phyloP scores from a whole-genome alignment of 2,329 filamentous ascomycete species.

The Calonectria leucothoes region DNA sequence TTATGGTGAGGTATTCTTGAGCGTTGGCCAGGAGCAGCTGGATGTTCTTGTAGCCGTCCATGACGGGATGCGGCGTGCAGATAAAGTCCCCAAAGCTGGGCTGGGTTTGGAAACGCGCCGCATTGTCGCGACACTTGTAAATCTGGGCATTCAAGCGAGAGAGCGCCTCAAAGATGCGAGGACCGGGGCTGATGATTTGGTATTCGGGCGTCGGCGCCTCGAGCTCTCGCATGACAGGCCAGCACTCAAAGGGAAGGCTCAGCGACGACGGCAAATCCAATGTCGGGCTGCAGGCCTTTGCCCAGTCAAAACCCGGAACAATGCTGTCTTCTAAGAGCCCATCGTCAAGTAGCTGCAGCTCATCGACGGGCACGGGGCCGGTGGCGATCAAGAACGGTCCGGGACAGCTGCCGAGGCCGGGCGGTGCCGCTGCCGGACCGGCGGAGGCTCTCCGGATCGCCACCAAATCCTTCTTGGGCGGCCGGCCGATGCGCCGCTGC shows the following conservation, averaged over 20 bases:
- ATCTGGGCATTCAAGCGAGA: conserved; percentile 39
- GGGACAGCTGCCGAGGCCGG: neutral
- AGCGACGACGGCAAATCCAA: conserved; percentile 24
- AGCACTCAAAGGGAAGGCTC: conserved; percentile 34
- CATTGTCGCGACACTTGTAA: conserved; percentile 28
- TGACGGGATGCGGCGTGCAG: conserved; percentile 17
- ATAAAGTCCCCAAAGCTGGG: conserved; percentile 28
- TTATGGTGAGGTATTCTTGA: conserved; percentile 42
- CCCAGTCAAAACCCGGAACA: conserved; percentile 19
- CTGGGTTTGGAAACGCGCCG: conserved; percentile 11
- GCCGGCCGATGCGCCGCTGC: conserved; percentile 47
- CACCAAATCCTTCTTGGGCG: conserved; percentile 35
- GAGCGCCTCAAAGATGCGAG: conserved; percentile 32
- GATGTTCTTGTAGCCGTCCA: conserved; percentile 35
- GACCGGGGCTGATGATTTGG: conserved; percentile 16
- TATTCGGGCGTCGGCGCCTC: conserved; percentile 19
- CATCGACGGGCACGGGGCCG: neutral
- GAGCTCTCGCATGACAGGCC: conserved; percentile 30
- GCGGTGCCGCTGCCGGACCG: neutral
- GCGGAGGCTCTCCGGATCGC: conserved; percentile 23
- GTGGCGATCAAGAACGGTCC: neutral
- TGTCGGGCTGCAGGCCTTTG: conserved; percentile 5
- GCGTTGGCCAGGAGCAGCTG: conserved; percentile 33
- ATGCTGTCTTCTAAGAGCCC: conserved; percentile 27
- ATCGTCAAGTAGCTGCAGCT: conserved; percentile 32